These are phyloP conservation scores for Cyclocybe cylindracea DNA, from an alignment of 768 basidiomycete genomes.

Conservation along the genomic window DNA sequence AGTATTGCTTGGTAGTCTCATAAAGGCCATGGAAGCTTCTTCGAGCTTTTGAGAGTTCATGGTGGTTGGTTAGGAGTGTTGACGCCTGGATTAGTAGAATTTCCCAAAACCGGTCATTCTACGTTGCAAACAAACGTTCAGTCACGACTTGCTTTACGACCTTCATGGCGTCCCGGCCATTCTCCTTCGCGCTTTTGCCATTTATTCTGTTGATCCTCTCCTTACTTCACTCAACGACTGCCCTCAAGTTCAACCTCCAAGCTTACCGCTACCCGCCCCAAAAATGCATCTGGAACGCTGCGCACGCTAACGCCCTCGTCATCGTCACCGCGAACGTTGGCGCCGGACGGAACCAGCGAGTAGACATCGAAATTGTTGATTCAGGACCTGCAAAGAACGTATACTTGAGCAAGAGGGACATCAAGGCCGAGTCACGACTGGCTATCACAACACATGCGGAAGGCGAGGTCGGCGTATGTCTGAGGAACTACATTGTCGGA, in stretches of 20 bases:
- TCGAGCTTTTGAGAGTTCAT: no score
- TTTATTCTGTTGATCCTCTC: slow-evolving; percentile 26
- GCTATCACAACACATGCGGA: slow-evolving; percentile 93
- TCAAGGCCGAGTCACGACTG: slow-evolving; percentile 89
- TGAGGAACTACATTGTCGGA: slow-evolving; percentile 77
- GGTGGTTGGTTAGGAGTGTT: no score
- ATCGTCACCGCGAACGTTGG: slow-evolving; percentile 96
- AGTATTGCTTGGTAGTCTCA: no score
- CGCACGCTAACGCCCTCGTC: slow-evolving; percentile 82
- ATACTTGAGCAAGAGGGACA: slow-evolving; percentile 85
- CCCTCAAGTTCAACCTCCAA: slow-evolving; percentile 85
- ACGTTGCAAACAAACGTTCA: slow-evolving; percentile 2
- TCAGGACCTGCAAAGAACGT: slow-evolving; percentile 83
- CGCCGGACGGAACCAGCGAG: slow-evolving; percentile 70
- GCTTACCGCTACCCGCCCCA: slow-evolving; percentile 71
- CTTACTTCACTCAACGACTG: slow-evolving; percentile 36
- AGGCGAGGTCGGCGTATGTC: slow-evolving; percentile 94
- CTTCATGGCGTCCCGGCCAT: slow-evolving; percentile 15
- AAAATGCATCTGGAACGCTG: slow-evolving; percentile 97
- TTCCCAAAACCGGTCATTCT: neutral
- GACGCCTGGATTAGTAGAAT: no score
- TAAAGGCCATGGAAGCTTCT: no score
- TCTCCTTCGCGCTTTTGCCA: slow-evolving; percentile 16
- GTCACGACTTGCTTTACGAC: slow-evolving; percentile 9
- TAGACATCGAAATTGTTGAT: slow-evolving; percentile 95